A percentile compares a stretch with the other conserved stretches of the same genome.
Evolutionary conservation across 306 rosid genomes (phyloP).

Genomic region (Rubus idaeus): DNA sequence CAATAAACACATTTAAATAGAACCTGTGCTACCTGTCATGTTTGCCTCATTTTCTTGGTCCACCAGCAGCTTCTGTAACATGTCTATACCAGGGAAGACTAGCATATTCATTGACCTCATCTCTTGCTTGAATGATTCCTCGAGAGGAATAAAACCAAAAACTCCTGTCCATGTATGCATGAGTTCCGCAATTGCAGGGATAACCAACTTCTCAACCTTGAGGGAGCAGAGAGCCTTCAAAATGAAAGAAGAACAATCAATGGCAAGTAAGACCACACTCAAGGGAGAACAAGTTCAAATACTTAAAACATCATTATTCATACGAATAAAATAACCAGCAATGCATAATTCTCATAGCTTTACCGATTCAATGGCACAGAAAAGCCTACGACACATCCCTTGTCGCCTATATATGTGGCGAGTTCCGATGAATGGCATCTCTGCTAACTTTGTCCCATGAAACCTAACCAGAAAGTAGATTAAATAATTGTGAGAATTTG

Average conservation of each 20-base stretch:
- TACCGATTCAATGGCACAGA: slow-evolving; percentile 85
- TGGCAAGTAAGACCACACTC: slow-evolving; percentile 3
- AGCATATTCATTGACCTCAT: slow-evolving; percentile 80
- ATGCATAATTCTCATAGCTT: slow-evolving; percentile 30
- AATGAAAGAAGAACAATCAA: slow-evolving; percentile 28
- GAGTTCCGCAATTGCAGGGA: slow-evolving; percentile 93
- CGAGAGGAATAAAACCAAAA: slow-evolving; percentile 78
- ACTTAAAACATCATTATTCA: slow-evolving; percentile 6
- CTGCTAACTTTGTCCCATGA: slow-evolving; percentile 89
- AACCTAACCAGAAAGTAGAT: slow-evolving; percentile 55
- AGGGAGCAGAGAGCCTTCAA: slow-evolving; percentile 69
- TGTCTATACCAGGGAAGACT: slow-evolving; percentile 95
- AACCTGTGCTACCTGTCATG: slow-evolving; percentile 38
- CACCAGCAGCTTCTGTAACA: slow-evolving; percentile 79
- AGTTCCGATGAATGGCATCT: slow-evolving; percentile 99
- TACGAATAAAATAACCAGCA: slow-evolving; percentile 23
- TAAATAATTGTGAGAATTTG: slow-evolving; percentile 19
- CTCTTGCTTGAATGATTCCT: slow-evolving; percentile 71
- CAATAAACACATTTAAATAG: slow-evolving; percentile 9
- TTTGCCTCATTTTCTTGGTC: slow-evolving; percentile 52
- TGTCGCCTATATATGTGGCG: slow-evolving; percentile 94
- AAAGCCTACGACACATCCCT: slow-evolving; percentile 98
- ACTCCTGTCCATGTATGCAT: slow-evolving; percentile 74
- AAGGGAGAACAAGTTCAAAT: not conserved
- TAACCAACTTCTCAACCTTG: slow-evolving; percentile 85